Conservation (phyloP, 257 asterid genomes). For the Lycium barbarum region DNA sequence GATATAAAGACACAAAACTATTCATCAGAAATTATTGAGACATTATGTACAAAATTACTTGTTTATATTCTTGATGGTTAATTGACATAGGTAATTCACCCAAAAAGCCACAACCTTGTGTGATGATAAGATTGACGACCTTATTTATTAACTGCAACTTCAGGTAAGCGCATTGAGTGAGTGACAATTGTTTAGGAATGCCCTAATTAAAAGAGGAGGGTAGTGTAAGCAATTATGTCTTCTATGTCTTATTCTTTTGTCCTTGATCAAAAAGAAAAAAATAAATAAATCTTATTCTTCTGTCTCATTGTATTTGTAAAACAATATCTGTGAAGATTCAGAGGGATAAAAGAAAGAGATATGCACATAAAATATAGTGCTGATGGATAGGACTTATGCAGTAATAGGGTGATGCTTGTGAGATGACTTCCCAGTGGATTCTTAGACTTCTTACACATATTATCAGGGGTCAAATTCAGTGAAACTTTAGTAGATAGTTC, state of each 20-base stretch:
- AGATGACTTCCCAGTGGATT: not conserved
- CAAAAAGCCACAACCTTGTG: conserved; percentile 23
- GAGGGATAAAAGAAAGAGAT: not conserved
- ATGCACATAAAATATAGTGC: no score
- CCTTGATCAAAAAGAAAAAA: not conserved
- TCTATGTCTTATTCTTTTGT: not conserved
- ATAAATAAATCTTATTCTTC: no score
- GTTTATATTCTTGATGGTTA: not conserved
- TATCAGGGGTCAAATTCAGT: conserved; percentile 16
- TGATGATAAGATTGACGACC: not conserved
- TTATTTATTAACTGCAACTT: not conserved
- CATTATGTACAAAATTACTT: conserved; percentile 9
- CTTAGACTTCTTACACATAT: not conserved
- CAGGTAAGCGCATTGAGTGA: not conserved
- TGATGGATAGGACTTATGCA: not conserved
- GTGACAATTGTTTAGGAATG: not conserved
- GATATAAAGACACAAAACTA: not conserved
- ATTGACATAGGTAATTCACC: conserved; percentile 10
- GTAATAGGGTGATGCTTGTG: not conserved
- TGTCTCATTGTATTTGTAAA: conserved; percentile 4
- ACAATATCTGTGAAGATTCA: not conserved
- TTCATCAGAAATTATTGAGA: not conserved
- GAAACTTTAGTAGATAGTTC: not conserved
- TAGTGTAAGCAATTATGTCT: not conserved
- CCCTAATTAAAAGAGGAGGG: conserved; percentile 1